phyloP scores from a whole-genome alignment of 306 rosid species.

The Cyclanthera cordifolia region DNA sequence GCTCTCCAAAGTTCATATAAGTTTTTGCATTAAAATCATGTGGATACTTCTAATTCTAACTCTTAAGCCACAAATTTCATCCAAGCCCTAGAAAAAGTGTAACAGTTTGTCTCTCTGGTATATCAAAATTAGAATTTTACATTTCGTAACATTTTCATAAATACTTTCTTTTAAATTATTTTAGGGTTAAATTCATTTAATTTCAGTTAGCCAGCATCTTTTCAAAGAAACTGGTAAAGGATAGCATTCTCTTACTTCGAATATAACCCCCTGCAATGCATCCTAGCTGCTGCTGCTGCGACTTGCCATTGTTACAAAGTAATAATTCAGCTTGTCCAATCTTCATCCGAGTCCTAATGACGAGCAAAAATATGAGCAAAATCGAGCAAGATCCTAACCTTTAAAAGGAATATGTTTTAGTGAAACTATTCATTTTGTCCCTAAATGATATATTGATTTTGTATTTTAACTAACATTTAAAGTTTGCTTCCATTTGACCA shows the following conservation, averaged over 20 bases:
- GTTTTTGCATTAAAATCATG: not conserved
- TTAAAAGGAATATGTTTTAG: not conserved
- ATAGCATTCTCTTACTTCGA: not conserved
- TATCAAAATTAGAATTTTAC: not conserved
- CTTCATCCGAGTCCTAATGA: constrained; percentile 13
- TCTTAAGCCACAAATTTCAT: not conserved
- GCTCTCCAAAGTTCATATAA: not conserved
- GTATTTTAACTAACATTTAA: not conserved
- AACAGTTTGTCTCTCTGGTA: not conserved
- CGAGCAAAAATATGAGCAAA: not conserved
- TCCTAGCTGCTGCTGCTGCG: not conserved
- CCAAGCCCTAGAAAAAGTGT: not conserved
- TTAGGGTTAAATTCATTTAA: not conserved
- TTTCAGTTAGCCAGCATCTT: not conserved
- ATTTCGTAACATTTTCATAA: not conserved
- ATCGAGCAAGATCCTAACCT: not conserved
- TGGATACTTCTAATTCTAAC: not conserved
- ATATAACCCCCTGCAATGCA: not conserved
- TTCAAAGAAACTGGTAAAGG: not conserved
- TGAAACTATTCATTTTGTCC: not conserved
- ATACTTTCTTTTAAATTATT: not conserved
- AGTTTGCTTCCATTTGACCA: not conserved
- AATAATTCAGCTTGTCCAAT: constrained; percentile 4
- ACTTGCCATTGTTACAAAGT: not conserved
- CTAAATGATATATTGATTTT: not conserved